Evolutionary conservation across 768 basidiomycete species (phyloP).

Genomic region (Cystoderma amianthinum): DNA sequence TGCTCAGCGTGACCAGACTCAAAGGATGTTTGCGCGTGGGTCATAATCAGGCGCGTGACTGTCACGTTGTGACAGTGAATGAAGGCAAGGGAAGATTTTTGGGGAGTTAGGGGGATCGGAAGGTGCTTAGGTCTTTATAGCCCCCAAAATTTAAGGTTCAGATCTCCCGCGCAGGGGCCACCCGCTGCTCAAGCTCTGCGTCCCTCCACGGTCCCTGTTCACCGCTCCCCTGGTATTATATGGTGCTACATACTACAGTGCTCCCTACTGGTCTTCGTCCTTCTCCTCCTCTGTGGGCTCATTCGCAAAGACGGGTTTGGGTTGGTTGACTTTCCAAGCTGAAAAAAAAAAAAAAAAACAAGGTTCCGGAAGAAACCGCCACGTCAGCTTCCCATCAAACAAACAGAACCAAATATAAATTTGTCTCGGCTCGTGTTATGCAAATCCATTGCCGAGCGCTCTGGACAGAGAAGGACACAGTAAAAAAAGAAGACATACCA

Average conservation of each 20-base stretch:
- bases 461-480: constrained; percentile 8
- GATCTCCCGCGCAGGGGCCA: constrained; percentile 78
- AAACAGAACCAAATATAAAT: constrained; percentile 32
- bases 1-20: constrained; percentile 27
- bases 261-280: constrained; percentile 27
- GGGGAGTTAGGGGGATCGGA: constrained; percentile 67
- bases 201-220: constrained; percentile 23
- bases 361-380: constrained; percentile 50
- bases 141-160: constrained; percentile 76
- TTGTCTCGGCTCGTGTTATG: constrained; percentile 26
- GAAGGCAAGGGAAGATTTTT: constrained; percentile 62
- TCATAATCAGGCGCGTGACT: constrained; percentile 69
- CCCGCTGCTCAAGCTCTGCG: constrained; percentile 14
- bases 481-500: constrained; percentile 47
- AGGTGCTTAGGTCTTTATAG: constrained; percentile 77
- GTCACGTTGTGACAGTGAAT: constrained; percentile 59
- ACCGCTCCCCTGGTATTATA: constrained; percentile 14
- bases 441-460: constrained; percentile 5
- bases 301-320: constrained; percentile 76
- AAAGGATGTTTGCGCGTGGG: constrained; percentile 35
- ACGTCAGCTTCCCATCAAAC: constrained; percentile 52
- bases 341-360: too few relatives aligned
- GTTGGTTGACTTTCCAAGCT: constrained; percentile 88
- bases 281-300: constrained; percentile 54
- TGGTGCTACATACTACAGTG: constrained; percentile 8